Evolutionary conservation across 2,329 filamentous ascomycete genomes (phyloP), one percentile per base, ranked within the genome.

Genomic region (Colletotrichum melonis): DNA sequence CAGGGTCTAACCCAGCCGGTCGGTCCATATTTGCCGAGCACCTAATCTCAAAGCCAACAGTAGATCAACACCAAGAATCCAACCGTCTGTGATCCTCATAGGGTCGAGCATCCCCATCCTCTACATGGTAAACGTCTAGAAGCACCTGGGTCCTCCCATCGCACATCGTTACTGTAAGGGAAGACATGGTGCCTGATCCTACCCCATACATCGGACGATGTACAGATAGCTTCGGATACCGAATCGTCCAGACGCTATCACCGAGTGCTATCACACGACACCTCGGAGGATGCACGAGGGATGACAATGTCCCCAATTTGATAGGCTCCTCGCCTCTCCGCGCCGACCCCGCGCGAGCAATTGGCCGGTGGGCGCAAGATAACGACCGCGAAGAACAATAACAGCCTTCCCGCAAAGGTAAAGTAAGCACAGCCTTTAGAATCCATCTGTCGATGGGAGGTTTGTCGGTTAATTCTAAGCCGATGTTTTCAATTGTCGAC

Each of bases 271-370:
- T 62, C 60, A 70, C 67, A 60, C 42, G 70, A 49, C 42, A 49
- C 66, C 66, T 14, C 5, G 19, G 42, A 32, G 6, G 22, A 30
- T 28, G 26, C 35, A 69, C 9, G 19, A 63, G 38, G 42, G 66
- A 62, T 65, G 56, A 60, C 67, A 70, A 73, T 30, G 60, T 28
- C 67, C 11, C 12, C 55, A 12, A 32, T 35, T 6, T 65, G 67
- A 73, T 73, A 65, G 60, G 70, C 60, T n/a, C 14, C 24, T 24
- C 16, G 11, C 26, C 32, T 49, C 35, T 24, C 42, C 32, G 54
- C n/a, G 46, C n/a, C 64, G 28, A 49, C 66, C 67, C 69, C 66
- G 59, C 66, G 42, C 59, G 26, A 12, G n/a, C 42, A 49, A 8
- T 9, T 46, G 32, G 19, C 22, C 30, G 9, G 28, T 32, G 22